A percentile compares a stretch with the other conserved stretches of the same genome.
These are phyloP conservation scores for Henningerozyma blattae DNA, from an alignment of 805 yeast species.

Conservation along the genomic window DNA sequence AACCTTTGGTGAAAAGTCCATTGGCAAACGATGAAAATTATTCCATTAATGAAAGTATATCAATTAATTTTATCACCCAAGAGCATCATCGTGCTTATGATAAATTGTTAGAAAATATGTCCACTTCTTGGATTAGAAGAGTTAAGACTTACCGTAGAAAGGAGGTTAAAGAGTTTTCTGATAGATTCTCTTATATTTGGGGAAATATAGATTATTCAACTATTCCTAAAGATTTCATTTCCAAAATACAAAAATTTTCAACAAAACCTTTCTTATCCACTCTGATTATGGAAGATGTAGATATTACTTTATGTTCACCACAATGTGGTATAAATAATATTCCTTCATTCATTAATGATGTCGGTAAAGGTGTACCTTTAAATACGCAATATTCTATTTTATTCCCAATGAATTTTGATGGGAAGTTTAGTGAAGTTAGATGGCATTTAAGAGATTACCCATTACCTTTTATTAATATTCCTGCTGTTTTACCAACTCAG, in stretches of 20 bases:
- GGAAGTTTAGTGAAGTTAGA: constrained; percentile 48
- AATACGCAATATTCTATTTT: constrained; percentile 57
- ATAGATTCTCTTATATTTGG: constrained; percentile 32
- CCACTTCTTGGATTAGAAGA: constrained; percentile 61
- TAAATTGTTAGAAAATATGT: constrained; percentile 35
- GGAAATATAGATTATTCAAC: constrained; percentile 25
- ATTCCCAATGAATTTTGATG: constrained; percentile 50
- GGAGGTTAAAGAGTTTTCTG: constrained; percentile 28
- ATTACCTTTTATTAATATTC: constrained; percentile 69
- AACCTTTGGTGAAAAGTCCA: too few species aligned
- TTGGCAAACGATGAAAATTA: background rate
- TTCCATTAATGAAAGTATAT: background rate
- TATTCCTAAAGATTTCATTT: constrained; percentile 31
- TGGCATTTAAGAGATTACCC: constrained; percentile 79
- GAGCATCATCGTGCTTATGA: constrained; percentile 9
- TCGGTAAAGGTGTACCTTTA: constrained; percentile 76
- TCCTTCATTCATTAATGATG: constrained; percentile 48
- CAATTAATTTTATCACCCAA: constrained; percentile 3
- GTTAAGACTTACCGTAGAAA: constrained; percentile 36
- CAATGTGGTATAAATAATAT: constrained; percentile 37
- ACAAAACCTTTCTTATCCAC: constrained; percentile 42
- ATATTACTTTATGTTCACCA: constrained; percentile 39
- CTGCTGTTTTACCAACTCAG: constrained; percentile 31
- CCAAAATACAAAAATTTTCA: constrained; percentile 34
- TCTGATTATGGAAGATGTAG: constrained; percentile 38